Conservation (phyloP, 2,329 filamentous ascomycete genomes). For the Phaeosphaeria sp. region DNA sequence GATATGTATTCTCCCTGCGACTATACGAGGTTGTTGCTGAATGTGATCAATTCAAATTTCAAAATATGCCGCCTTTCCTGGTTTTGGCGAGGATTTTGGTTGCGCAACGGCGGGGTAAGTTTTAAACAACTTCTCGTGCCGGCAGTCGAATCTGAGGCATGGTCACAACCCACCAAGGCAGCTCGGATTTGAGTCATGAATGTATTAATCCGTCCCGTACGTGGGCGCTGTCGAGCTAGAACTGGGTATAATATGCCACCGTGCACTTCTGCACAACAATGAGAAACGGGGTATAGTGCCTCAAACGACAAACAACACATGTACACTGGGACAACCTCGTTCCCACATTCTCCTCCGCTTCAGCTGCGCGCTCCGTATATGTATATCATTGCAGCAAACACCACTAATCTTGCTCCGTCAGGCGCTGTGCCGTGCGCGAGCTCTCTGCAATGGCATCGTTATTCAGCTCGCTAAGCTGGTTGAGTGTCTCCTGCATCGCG, state of each 20-base stretch:
- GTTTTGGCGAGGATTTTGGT: too few species aligned
- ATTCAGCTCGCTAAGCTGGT: conserved; percentile 44
- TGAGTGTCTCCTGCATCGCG: conserved; percentile 46
- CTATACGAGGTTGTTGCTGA: too few species aligned
- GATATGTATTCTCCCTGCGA: too few species aligned
- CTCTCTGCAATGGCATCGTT: conserved; percentile 44
- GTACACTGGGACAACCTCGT: neutral
- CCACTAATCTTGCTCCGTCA: conserved; percentile 38
- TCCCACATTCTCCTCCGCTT: neutral
- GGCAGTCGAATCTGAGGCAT: too few species aligned
- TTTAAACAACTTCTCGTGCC: too few species aligned
- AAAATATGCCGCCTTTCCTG: too few species aligned
- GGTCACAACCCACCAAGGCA: too few species aligned
- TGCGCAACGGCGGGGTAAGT: too few species aligned
- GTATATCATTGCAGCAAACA: conserved; percentile 12
- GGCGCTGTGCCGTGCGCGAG: conserved; percentile 37
- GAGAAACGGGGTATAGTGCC: neutral
- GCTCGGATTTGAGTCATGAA: too few species aligned
- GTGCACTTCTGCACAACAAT: neutral
- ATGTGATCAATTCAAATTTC: too few species aligned
- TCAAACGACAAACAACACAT: neutral
- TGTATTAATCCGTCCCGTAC: neutral
- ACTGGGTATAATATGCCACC: neutral
- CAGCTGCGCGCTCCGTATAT: neutral
- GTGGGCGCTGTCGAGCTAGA: neutral